Conservation (phyloP, 2,329 filamentous ascomycete genomes). For the Monosporascus cannonballus region DNA sequence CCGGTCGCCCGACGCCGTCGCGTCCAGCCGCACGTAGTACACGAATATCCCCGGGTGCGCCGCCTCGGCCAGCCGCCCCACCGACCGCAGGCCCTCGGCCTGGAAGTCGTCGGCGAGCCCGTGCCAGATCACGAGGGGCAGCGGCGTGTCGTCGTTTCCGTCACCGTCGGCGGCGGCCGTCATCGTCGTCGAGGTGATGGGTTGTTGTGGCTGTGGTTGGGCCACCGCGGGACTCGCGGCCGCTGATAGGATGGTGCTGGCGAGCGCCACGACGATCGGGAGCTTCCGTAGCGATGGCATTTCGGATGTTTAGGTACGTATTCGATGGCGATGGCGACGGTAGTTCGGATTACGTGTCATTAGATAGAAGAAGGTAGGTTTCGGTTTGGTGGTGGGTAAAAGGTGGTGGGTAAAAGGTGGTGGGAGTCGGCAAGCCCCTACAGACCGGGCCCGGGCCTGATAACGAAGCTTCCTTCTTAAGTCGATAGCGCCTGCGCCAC, state of each 20-base stretch:
- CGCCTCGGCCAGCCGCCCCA: conserved; percentile 65
- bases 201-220: not conserved
- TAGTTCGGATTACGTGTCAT: too few relatives aligned
- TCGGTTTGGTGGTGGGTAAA: too few relatives aligned
- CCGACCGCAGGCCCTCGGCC: conserved; percentile 64
- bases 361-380: too few relatives aligned
- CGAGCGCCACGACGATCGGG: not conserved
- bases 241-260: not conserved
- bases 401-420: too few relatives aligned
- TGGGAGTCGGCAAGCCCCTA: too few relatives aligned
- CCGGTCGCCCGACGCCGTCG: conserved; percentile 63
- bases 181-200: not conserved
- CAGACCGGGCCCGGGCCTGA: too few relatives aligned
- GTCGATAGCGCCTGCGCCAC: too few relatives aligned
- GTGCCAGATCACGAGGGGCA: conserved; percentile 94
- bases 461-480: too few relatives aligned
- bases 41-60: conserved; percentile 79
- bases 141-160: conserved; percentile 55
- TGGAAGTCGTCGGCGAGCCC: conserved; percentile 70
- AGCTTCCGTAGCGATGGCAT: not conserved
- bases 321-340: too few relatives aligned
- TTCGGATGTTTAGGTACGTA: not conserved
- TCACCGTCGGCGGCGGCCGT: conserved; percentile 19
- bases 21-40: conserved; percentile 69
- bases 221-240: not conserved